phyloP scores from a whole-genome alignment of 495 filamentous ascomycete genomes.

The Daldinia grandis region DNA sequence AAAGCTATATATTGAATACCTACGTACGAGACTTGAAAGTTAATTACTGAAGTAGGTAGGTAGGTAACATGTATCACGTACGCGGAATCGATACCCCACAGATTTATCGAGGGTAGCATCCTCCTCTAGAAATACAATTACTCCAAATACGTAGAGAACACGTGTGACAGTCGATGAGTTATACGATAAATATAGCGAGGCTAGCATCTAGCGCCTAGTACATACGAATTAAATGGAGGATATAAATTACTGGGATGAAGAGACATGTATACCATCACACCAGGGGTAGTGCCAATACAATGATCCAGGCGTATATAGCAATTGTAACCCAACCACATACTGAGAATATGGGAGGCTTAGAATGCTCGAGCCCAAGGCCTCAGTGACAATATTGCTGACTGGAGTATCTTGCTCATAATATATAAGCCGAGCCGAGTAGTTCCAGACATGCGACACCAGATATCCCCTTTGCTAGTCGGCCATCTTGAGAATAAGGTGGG shows the following conservation, averaged over 20 bases:
- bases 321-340: constrained; percentile 1
- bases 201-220: background rate
- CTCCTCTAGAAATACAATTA: background rate
- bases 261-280: constrained; percentile 17
- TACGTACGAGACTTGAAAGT: constrained; percentile 15
- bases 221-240: background rate
- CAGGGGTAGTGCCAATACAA: constrained; percentile 11
- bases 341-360: background rate
- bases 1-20: background rate
- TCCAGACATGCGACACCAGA: background rate
- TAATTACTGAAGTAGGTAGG: constrained; percentile 35
- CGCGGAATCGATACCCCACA: constrained; percentile 14
- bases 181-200: constrained; percentile 11
- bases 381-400: background rate
- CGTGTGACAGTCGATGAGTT: background rate
- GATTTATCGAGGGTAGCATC: constrained; percentile 14
- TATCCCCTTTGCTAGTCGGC: background rate
- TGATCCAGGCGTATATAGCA: background rate
- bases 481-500: background rate
- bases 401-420: background rate
- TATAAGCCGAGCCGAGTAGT: background rate
- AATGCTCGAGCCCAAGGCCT: background rate
- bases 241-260: background rate
- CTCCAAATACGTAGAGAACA: background rate
- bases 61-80: constrained; percentile 30